Base-by-base conservation (phyloP, 1,139 yeast genomes). In the Geotrichum bryndzae region DNA sequence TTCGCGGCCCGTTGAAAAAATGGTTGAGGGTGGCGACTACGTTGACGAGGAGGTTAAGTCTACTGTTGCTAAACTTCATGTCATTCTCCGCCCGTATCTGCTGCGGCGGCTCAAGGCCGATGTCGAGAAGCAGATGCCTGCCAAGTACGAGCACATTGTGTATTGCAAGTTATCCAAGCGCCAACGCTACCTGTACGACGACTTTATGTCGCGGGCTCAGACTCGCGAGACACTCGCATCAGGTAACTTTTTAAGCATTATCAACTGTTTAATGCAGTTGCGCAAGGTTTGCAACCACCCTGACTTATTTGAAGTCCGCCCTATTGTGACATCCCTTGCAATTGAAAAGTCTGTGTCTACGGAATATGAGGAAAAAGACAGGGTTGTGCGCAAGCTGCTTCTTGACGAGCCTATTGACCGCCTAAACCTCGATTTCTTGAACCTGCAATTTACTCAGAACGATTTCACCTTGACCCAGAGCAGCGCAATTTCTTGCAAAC, bases 91-190 rank as follows among this genome's bases (percentile, higher is more conserved):
- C 65, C 99, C 99, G 0, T 95, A 94, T 70, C 77, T 95, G 56
- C 78, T 95, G 64, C 84, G 99, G 72, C 85, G 99, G 66, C 81
- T 95, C 70, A 95, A 95, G 73, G 91, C 90, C 33, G 99, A 95
- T 74, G 99, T 95, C 15, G 99, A 95, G 70, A 90, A 94, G 73
- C 99, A 95, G 75, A 94, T 95, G 99, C 99, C 99, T 0, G 97
- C 90, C 0, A 95, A 95, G 72, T 89, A 90, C 73, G 99, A 95
- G 73, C 99, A 95, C 74, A 85, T 95, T 64, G 86, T 95, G 7
- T 90, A 89, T 70, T 95, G 99, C 77, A 84, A 96, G 48, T 77
- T 95, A 59, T 92, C 98, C 0, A 91, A 94, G 69, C 83, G 99
- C 66, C 99, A 95, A 72, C 78, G 99, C 62, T 90, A 84, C 69